Evolutionary conservation across 2,329 filamentous ascomycete species (phyloP), one percentile per base, ranked within the genome.

Genomic region (Neofusicoccum laricinum): DNA sequence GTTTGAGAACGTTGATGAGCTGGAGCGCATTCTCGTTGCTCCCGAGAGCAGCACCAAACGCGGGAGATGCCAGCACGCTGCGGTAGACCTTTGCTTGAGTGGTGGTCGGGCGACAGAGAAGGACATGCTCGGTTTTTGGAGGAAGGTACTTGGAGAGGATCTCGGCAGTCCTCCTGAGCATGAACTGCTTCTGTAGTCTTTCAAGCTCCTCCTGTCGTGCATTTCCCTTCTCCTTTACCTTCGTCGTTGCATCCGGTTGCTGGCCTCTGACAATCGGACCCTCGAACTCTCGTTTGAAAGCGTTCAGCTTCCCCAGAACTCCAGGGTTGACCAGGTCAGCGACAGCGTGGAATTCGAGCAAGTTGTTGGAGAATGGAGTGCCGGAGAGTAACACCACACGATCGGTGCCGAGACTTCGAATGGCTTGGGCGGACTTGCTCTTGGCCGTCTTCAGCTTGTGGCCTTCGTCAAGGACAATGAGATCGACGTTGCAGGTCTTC

Each of bases 1-100:
- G 91, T 77, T 91, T 91, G 17, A 92, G 78, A 17, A 91, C 82
- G 15, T 86, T 91, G 70, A 91, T 91, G 14, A 91, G 83, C 69
- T 90, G 86, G 2, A 92, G 79, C 2, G 87, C 85, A 51, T 83
- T 82, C 57, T 90, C 86, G 1, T 84, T 80, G 67, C 82, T 88
- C 14, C 87, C 86, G 57, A 90, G 77, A 8, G 86, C 85, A 36
- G 80, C 82, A 57, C 85, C 82, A 68, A 90, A 90, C 4, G 86
- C 79, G 0, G 86, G 85, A 1, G 88, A 90, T 8, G 82, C 80
- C n/a, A 91, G 79, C 40, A 91, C 86, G 64, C 81, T 80, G 63
- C 85, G 85, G 71, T 91, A 86, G 49, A 90, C 81, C 67, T 83
- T 80, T 11, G 84, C 82, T 71, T 90, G 88, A 4, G 81, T 80